Evolutionary conservation across 75 land plant genomes (phyloP), one percentile per base, ranked within the genome.

Genomic region (Ceratopteris richardii): DNA sequence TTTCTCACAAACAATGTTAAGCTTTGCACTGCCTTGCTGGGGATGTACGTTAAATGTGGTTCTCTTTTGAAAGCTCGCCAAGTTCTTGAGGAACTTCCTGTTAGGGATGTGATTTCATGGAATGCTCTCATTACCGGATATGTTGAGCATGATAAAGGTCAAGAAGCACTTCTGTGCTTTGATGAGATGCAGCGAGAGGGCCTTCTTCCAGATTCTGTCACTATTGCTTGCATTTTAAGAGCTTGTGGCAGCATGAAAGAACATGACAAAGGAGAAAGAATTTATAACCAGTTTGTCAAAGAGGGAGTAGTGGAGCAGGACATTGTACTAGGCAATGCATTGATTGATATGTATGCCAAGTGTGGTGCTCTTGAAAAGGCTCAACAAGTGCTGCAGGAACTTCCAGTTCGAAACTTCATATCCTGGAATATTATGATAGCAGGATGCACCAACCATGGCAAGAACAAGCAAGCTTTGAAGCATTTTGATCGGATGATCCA

Each of bases 261-360:
- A 4, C 37, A 4, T 33, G 7, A 33, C 37, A 33, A 4, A 9
- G 37, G 37, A 9, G 9, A 33, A 33, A 3, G 9, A 33, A 33
- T 33, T 33, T 9, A 33, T 33, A 9, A 33, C 3, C 3, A 33
- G 37, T 4, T 33, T 33, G 3, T 9, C 37, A 33, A 9, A 33
- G 37, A 33, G 9, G 37, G 37, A 9, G 3, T 33, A 9, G 7
- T 33, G 37, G n/a, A n/a, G n/a, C 3, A 33, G 7, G 9, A 33
- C 37, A 4, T 33, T 3, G 9, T 4, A 9, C 37, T 33, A 3
- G 90, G 77, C 14, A 86, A 73, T 65, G 81, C 90, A 0, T 72
- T 89, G n/a, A 54, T 89, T 24, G 81, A 82, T 40, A 72, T 89
- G 86, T 89, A 89, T 54, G 55, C 74, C 0, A 80, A 82, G 29